These are phyloP conservation scores for Paecilomyces fulvus DNA, from an alignment of 2,329 filamentous ascomycete species.

Conservation along the genomic window DNA sequence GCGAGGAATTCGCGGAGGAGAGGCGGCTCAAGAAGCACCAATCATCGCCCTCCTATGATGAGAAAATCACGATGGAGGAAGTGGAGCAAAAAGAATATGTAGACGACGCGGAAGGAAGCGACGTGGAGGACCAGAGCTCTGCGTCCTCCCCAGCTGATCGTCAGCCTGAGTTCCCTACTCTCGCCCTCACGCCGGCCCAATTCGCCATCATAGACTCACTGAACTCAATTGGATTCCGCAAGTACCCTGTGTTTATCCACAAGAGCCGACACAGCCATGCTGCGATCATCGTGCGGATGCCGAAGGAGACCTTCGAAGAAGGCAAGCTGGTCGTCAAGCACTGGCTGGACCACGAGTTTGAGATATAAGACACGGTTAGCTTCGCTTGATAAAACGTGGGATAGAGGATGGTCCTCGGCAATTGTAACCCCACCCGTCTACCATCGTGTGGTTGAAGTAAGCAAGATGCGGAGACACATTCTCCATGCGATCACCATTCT, in stretches of 20 bases:
- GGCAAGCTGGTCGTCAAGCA: slow-evolving; percentile 70
- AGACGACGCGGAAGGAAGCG: background rate
- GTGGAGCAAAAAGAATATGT: slow-evolving; percentile 15
- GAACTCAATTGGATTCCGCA: slow-evolving; percentile 53
- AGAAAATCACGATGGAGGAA: slow-evolving; percentile 4
- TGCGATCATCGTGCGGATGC: slow-evolving; percentile 72
- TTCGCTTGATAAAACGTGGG: background rate
- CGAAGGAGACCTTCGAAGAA: slow-evolving; percentile 62
- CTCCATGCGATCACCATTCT: background rate
- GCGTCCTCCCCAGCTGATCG: background rate
- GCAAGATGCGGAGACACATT: background rate
- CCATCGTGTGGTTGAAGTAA: background rate
- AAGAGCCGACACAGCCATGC: slow-evolving; percentile 76
- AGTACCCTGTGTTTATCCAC: slow-evolving; percentile 46
- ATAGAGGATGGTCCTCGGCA: background rate
- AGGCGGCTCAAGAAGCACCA: slow-evolving; percentile 1
- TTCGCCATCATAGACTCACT: slow-evolving; percentile 77
- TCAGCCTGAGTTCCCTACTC: slow-evolving; percentile 50
- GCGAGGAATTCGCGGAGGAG: slow-evolving; percentile 38
- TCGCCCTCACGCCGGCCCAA: slow-evolving; percentile 71
- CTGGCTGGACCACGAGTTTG: slow-evolving; percentile 70
- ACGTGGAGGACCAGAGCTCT: background rate
- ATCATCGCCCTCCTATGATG: slow-evolving; percentile 9
- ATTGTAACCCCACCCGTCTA: background rate
- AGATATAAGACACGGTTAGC: slow-evolving; percentile 35